Conservation (phyloP, 768 basidiomycete species). For the Auricularia auricula-judae region DNA sequence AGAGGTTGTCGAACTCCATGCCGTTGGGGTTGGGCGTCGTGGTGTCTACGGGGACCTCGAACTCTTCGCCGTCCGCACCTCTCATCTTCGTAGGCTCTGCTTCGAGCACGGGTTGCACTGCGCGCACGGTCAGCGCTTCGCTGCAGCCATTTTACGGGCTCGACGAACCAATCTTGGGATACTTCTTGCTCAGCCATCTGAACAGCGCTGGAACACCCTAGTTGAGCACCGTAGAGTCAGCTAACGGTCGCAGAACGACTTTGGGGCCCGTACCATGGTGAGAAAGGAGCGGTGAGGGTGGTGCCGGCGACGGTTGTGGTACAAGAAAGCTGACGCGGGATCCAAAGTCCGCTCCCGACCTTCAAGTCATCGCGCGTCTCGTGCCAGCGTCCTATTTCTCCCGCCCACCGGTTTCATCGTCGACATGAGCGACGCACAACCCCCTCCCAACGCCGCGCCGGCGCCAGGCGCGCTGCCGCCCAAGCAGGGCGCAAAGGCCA, state of each 20-base stretch:
- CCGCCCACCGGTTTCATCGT: not conserved
- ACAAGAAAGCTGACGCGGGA: not conserved
- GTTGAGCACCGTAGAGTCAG: not conserved
- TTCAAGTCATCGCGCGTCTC: conserved; percentile 10
- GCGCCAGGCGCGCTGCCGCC: conserved; percentile 8
- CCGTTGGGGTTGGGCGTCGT: conserved; percentile 85
- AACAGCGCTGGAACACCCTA: conserved; percentile 98
- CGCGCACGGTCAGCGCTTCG: not conserved
- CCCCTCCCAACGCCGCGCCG: conserved; percentile 12
- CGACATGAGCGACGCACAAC: not conserved
- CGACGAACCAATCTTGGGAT: conserved; percentile 84
- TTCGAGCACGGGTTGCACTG: conserved; percentile 72
- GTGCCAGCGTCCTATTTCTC: conserved; percentile 10
- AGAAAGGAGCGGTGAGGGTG: not conserved
- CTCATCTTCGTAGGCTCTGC: conserved; percentile 61
- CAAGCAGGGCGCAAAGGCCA: conserved; percentile 48
- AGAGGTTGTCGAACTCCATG: conserved; percentile 89
- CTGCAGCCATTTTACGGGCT: not conserved
- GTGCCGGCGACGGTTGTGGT: not conserved
- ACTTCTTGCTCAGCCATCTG: conserved; percentile 97
- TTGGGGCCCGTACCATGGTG: not conserved
- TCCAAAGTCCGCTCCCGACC: not conserved
- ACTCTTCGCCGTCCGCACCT: conserved; percentile 48
- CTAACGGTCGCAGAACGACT: not conserved
- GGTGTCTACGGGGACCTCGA: conserved; percentile 72